These are phyloP conservation scores for Fusarium sp. DNA, from an alignment of 2,329 filamentous ascomycete genomes.

Conservation along the genomic window DNA sequence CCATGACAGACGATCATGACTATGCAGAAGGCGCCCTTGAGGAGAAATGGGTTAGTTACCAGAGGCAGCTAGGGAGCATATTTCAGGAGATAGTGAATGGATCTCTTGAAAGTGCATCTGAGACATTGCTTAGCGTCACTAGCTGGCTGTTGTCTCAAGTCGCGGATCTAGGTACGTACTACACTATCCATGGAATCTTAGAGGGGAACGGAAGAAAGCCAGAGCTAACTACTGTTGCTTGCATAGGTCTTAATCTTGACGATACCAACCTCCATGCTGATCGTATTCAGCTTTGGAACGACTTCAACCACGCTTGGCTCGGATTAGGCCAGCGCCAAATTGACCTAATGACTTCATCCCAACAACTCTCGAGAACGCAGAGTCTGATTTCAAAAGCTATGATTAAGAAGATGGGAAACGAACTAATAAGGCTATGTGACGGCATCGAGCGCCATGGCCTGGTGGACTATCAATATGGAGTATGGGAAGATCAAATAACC, in stretches of 20 bases:
- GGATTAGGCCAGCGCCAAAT: constrained; percentile 85
- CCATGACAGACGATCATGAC: constrained; percentile 67
- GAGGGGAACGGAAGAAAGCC: background rate
- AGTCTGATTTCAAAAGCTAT: constrained; percentile 75
- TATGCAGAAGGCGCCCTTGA: constrained; percentile 69
- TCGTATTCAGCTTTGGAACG: constrained; percentile 87
- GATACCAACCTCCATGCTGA: constrained; percentile 80
- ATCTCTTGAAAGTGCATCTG: constrained; percentile 61
- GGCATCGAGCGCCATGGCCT: constrained; percentile 90
- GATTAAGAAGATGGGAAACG: constrained; percentile 83
- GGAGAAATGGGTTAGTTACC: constrained; percentile 76
- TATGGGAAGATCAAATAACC: constrained; percentile 94
- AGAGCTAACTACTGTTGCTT: constrained; percentile 29
- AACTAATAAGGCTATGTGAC: constrained; percentile 86
- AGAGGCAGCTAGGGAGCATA: constrained; percentile 70
- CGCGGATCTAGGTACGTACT: constrained; percentile 63
- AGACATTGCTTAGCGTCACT: constrained; percentile 64
- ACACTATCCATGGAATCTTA: background rate
- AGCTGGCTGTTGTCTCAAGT: constrained; percentile 68
- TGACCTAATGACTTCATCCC: constrained; percentile 73
- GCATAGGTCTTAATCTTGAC: constrained; percentile 83
- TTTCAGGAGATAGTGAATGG: constrained; percentile 76
- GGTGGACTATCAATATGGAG: constrained; percentile 96
- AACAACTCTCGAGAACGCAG: constrained; percentile 67
- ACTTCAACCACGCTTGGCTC: constrained; percentile 95